Evolutionary conservation across 106 monocot genomes (phyloP), one percentile per base, ranked within the genome.

Genomic region (Phalaenopsis equestris): DNA sequence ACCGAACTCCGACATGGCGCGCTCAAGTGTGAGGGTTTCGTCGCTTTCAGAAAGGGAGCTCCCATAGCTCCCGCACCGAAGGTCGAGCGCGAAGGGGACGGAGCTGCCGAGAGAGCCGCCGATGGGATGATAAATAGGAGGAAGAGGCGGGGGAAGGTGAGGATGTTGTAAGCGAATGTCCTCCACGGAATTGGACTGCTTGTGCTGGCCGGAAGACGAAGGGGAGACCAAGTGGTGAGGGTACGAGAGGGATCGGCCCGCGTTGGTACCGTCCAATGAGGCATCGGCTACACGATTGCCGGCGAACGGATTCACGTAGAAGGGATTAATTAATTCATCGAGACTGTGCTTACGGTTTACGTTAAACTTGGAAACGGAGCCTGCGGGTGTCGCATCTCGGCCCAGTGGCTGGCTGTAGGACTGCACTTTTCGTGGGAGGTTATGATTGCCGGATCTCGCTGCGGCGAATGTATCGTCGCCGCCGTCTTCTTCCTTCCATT

Each of bases 1-100:
- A 19, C 88, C 85, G 76, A 79, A 89, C 79, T 86, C 90, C 24
- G 87, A 85, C 87, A 89, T 86, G 75, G 83, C 86, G 18, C 79
- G 64, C 38, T 91, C 87, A 24, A 87, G 86, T 36, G 90, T 87
- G 49, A 88, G 70, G 23, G 84, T 82, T 55, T 47, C 80, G 36
- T 75, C 83, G 79, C 75, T 23, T 75, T 37, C 46, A 15, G 17
- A 30, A 70, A 61, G 75, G 75, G 65, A 58, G 42, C 12, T 64
- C 43, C 74, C 74, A 3, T 4, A 39, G 41, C 42, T 74, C 19
- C 74, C 43, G 7, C 42, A 45, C 42, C 74, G 38, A 10, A 4
- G 58, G 36, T 55, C 81, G 46, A 64, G 24, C 14, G 43, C 65
- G 8, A 47, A 61, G 30, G 55, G 46, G 14, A 43, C 16, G 64